phyloP scores from a whole-genome alignment of 2,329 filamentous ascomycete genomes.

The Aureobasidium sp. region DNA sequence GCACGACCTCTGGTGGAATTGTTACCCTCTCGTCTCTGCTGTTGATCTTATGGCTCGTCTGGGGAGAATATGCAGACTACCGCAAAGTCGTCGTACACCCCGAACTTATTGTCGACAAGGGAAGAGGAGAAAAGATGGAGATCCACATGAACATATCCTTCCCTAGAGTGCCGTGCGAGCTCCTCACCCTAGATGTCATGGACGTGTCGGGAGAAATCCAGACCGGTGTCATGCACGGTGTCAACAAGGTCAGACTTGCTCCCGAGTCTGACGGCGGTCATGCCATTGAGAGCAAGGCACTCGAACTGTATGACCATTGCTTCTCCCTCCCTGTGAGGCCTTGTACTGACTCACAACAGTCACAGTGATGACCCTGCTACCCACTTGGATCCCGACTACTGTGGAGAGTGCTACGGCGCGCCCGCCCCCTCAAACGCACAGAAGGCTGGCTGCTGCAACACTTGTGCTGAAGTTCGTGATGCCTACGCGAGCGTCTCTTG shows the following conservation, averaged over 20 bases:
- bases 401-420: slow-evolving; percentile 88
- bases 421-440: slow-evolving; percentile 59
- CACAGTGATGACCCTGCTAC: slow-evolving; percentile 61
- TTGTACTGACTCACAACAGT: slow-evolving; percentile 32
- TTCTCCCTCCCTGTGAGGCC: neutral
- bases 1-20: slow-evolving; percentile 90
- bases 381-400: slow-evolving; percentile 88
- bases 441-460: slow-evolving; percentile 92
- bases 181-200: slow-evolving; percentile 97
- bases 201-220: slow-evolving; percentile 97
- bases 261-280: slow-evolving; percentile 66
- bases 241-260: slow-evolving; percentile 80
- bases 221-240: slow-evolving; percentile 84
- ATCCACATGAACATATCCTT: slow-evolving; percentile 98
- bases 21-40: slow-evolving; percentile 88
- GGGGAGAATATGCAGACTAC: slow-evolving; percentile 96
- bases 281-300: slow-evolving; percentile 62
- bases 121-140: slow-evolving; percentile 96
- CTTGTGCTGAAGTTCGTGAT: slow-evolving; percentile 92
- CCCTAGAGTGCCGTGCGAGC: slow-evolving; percentile 85
- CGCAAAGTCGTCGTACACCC: slow-evolving; percentile 77
- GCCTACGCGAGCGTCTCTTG: slow-evolving; percentile 84
- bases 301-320: slow-evolving; percentile 50
- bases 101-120: slow-evolving; percentile 93
- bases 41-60: slow-evolving; percentile 79